Evolutionary conservation across 139 green algal species (phyloP).

Genomic region (Haematococcus lacustris): DNA sequence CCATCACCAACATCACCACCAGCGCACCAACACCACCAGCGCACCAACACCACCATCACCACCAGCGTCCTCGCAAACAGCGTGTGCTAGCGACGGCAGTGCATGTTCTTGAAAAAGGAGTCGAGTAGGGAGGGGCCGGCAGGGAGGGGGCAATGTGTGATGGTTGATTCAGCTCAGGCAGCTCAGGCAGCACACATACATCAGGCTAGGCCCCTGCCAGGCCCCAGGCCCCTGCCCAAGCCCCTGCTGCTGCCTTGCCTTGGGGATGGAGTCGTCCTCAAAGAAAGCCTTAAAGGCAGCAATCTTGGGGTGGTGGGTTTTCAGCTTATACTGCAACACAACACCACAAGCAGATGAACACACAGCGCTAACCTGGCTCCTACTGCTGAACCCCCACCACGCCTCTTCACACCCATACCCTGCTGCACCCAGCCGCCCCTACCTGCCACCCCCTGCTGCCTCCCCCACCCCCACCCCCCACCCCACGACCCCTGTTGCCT

Average conservation of each 20-base stretch:
- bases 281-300: slow-evolving; percentile 77
- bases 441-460: not conserved
- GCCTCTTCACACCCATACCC: not conserved
- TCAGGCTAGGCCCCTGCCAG: too few relatives aligned
- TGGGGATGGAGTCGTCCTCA: slow-evolving; percentile 53
- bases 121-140: not conserved
- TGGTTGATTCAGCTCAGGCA: not conserved
- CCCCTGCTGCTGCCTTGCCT: too few relatives aligned
- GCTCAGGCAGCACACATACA: too few relatives aligned
- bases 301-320: slow-evolving; percentile 43
- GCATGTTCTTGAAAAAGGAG: not conserved
- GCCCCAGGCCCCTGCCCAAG: too few relatives aligned
- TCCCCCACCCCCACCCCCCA: not conserved
- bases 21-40: too few relatives aligned
- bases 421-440: not conserved
- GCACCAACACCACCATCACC: too few relatives aligned
- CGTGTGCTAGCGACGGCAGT: not conserved
- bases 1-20: too few relatives aligned
- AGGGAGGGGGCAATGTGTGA: not conserved
- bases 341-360: not conserved
- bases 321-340: slow-evolving; percentile 20
- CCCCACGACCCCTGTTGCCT: not conserved
- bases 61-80: not conserved
- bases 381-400: too few relatives aligned
- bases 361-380: too few relatives aligned